These are phyloP conservation scores for Endocalyx cinctus DNA, from an alignment of 2,329 filamentous ascomycete genomes.

Conservation along the genomic window DNA sequence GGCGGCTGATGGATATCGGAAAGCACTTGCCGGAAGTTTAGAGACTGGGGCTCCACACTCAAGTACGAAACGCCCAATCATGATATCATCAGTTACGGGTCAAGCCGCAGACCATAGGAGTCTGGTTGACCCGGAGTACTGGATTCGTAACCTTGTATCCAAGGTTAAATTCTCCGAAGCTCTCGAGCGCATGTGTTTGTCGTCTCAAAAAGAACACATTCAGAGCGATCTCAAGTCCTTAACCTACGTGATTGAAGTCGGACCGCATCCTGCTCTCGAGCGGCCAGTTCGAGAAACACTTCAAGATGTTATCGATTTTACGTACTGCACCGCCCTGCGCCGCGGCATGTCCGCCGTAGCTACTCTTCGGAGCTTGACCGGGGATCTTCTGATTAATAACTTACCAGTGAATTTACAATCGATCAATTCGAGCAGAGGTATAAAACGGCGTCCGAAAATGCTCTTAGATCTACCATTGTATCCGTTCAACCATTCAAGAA, in stretches of 20 bases:
- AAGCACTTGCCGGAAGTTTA: not conserved
- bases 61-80: not conserved
- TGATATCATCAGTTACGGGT: not conserved
- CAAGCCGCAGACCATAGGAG: not conserved
- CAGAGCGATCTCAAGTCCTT: not conserved
- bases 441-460: not conserved
- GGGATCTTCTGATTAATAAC: not conserved
- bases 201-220: not conserved
- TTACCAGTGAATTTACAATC: not conserved
- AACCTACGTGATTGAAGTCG: not conserved
- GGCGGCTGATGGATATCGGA: not conserved
- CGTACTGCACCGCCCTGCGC: not conserved
- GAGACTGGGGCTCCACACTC: not conserved
- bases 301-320: not conserved
- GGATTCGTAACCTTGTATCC: constrained; percentile 13
- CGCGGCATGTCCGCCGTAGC: not conserved
- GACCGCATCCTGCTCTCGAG: not conserved
- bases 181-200: constrained; percentile 8
- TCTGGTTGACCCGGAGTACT: constrained; percentile 11
- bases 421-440: not conserved
- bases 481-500: constrained; percentile 34
- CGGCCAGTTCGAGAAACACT: not conserved
- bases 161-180: constrained; percentile 24
- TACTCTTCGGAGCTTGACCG: not conserved
- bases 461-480: constrained; percentile 32